Evolutionary conservation across 2,329 filamentous ascomycete genomes (phyloP).

Genomic region (Zymoseptoria pseudotritici): DNA sequence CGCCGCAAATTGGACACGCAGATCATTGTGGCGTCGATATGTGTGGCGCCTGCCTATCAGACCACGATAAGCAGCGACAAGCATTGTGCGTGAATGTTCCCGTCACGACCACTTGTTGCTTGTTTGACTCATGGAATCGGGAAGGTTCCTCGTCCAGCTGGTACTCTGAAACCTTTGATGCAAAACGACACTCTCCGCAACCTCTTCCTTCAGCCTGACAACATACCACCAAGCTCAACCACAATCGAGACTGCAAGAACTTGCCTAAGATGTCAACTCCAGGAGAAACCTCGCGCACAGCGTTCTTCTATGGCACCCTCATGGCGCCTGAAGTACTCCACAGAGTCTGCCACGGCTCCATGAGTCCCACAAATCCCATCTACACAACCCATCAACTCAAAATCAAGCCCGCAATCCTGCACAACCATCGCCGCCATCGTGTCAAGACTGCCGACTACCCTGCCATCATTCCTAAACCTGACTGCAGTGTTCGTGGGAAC

Average conservation of each 20-base stretch:
- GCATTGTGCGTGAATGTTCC: neutral
- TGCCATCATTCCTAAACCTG: constrained; percentile 51
- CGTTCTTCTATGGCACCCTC: constrained; percentile 61
- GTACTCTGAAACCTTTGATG: neutral
- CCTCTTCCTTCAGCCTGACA: neutral
- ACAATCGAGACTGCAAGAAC: neutral
- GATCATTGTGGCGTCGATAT: neutral
- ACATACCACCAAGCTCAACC: neutral
- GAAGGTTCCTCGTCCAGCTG: neutral
- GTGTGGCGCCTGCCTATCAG: neutral
- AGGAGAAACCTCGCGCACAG: constrained; percentile 32
- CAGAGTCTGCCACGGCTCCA: constrained; percentile 66
- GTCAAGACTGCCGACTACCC: constrained; percentile 72
- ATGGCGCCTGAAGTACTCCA: constrained; percentile 87
- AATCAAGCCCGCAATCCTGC: constrained; percentile 68
- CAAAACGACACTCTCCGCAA: neutral
- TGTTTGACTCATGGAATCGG: neutral
- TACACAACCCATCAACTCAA: constrained; percentile 45
- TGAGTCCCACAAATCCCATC: constrained; percentile 45
- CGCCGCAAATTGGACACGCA: neutral
- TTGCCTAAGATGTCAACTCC: neutral
- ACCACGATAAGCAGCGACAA: neutral
- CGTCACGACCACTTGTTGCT: neutral
- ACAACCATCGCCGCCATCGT: constrained; percentile 62
- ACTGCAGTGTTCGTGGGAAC: constrained; percentile 60